A percentile compares a stretch with the other conserved stretches of the same genome.
These are phyloP conservation scores for Penicillium sp. DNA, from an alignment of 2,329 filamentous ascomycete genomes.

Conservation along the genomic window DNA sequence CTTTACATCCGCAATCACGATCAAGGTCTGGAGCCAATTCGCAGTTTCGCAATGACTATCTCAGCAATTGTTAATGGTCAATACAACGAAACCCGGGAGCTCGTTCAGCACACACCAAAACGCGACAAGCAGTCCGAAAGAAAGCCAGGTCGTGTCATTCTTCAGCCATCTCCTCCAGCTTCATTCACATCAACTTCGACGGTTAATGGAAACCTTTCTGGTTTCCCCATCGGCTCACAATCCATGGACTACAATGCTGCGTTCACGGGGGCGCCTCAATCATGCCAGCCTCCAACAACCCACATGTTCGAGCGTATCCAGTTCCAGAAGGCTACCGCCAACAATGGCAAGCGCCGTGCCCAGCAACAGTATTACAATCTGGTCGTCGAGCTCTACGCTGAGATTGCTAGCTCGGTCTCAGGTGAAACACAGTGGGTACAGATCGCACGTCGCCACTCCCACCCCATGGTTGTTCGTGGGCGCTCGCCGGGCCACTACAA, in stretches of 20 bases:
- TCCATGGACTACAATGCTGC: constrained; percentile 37
- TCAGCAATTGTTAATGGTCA: constrained; percentile 79
- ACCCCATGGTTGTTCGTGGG: constrained; percentile 84
- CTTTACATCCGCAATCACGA: constrained; percentile 57
- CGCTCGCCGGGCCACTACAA: constrained; percentile 81
- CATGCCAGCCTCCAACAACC: constrained; percentile 44
- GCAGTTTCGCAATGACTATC: constrained; percentile 79
- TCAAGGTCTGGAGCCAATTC: constrained; percentile 58
- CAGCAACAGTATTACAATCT: constrained; percentile 92
- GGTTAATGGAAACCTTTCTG: constrained; percentile 22
- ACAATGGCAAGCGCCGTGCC: constrained; percentile 87
- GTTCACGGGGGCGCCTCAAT: constrained; percentile 31
- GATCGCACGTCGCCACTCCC: constrained; percentile 71
- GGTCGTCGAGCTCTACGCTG: constrained; percentile 79
- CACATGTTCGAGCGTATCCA: constrained; percentile 84
- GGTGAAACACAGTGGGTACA: constrained; percentile 63
- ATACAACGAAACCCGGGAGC: constrained; percentile 73
- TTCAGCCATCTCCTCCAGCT: constrained; percentile 67
- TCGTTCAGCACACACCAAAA: constrained; percentile 90
- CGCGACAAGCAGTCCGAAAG: constrained; percentile 82
- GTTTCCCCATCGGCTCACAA: constrained; percentile 26
- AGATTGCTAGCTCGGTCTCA: constrained; percentile 53
- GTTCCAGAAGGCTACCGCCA: constrained; percentile 91
- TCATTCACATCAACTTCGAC: constrained; percentile 33
- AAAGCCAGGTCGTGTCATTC: constrained; percentile 68